phyloP scores from a whole-genome alignment of 1,284 basidiomycete species.

The Chondrostereum purpureum region DNA sequence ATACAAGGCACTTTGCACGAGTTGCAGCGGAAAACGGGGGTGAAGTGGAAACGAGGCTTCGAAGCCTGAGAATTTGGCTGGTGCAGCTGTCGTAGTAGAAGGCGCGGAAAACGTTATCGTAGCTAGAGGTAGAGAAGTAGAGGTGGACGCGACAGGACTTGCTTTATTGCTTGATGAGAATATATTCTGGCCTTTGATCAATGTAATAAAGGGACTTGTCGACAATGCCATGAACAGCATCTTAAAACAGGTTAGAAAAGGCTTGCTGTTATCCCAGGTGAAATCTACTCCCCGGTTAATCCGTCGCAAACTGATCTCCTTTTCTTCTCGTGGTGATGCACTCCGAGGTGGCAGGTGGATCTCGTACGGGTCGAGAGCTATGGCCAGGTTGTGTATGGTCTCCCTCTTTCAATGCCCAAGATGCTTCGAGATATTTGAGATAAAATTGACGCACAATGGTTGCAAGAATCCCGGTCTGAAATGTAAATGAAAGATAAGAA shows the following conservation, averaged over 20 bases:
- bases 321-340: conserved; percentile 64
- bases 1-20: conserved; percentile 44
- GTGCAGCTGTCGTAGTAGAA: conserved; percentile 21
- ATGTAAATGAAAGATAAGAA: no score
- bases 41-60: conserved; percentile 49
- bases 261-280: conserved; percentile 50
- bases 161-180: conserved; percentile 40
- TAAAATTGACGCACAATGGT: no score
- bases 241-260: conserved; percentile 21
- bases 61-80: conserved; percentile 50
- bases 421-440: no score
- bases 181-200: conserved; percentile 59
- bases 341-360: conserved; percentile 37
- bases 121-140: conserved; percentile 21
- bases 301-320: conserved; percentile 67
- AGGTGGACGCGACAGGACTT: conserved; percentile 13
- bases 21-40: conserved; percentile 53
- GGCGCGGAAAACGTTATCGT: conserved; percentile 14
- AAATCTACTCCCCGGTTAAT: conserved; percentile 73
- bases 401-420: no score
- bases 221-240: conserved; percentile 71
- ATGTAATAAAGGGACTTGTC: conserved; percentile 60
- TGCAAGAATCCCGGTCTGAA: no score
- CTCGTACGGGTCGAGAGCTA: conserved; percentile 34
- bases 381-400: conserved; percentile 29